Base-by-base conservation (phyloP, 2,329 filamentous ascomycete genomes). In the Fusarium brevicatenulatum region DNA sequence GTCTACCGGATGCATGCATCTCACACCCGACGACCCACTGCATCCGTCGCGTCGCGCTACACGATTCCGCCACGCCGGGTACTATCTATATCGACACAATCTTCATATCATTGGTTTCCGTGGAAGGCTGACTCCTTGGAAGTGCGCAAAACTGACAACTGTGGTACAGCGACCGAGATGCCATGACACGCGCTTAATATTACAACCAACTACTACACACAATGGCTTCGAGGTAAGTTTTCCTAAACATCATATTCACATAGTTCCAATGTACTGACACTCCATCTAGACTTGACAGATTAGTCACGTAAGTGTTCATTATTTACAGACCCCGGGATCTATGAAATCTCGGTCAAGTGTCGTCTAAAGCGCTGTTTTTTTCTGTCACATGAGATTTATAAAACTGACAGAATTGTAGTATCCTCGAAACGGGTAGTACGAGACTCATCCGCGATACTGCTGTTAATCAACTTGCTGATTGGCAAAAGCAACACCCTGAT, bases 381-480 rank as follows among this genome's bases (percentile, higher is more conserved):
- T 30, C 28, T 23, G 40, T 23, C 21, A 9, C 10, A 44, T 57
- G 36, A 53, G 32, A 63, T 32, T 25, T 25, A 25, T 4, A 28
- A 49, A 30, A 39, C 76, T 78, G 59, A 78, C 73, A 30, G 5
- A 36, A 16, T 37, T 37, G 42, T 82, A 97, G 95, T 74, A 91
- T 99, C 81, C 91, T 99, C 78, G 96, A 99, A 88, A 98, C 96
- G 65, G 96, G 96, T 77, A 98, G 95, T 84, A 99, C 96, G 68
- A 92, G 93, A 80, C 88, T 99, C 75, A 98, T 99, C 80, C 92
- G 97, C 76, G 97, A 98, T 80, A 99, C 96, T 71, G 97, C 96
- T 71, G 96, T 97, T 70, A 95, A 97, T 80, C 96, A 99, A 84
- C 89, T 99, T 72, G 96, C 95, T 70, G 96, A 99, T 83, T 96